Conservation (phyloP, 352 stramenopile genomes). For the Aphanomyces stellatus region DNA sequence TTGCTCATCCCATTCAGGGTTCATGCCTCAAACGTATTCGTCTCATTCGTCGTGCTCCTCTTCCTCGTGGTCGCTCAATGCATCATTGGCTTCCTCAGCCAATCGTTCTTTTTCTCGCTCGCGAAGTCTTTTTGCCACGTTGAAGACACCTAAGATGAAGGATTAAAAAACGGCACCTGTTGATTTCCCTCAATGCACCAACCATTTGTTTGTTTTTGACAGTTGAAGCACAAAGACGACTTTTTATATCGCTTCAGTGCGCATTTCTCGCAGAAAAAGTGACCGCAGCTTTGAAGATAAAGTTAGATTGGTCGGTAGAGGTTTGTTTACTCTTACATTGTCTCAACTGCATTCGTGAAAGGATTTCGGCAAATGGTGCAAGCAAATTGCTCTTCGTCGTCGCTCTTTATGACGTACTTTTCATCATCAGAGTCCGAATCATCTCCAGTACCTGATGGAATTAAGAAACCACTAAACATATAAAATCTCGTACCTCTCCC, state of each 20-base stretch:
- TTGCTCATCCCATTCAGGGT: too few species aligned
- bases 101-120: conserved; percentile 33
- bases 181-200: background rate
- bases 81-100: conserved; percentile 17
- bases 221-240: conserved; percentile 87
- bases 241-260: conserved; percentile 83
- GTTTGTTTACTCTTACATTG: conserved; percentile 34
- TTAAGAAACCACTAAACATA: background rate
- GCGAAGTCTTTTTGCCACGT: conserved; percentile 78
- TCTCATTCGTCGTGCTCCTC: conserved; percentile 18
- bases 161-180: background rate
- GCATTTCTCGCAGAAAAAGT: conserved; percentile 96
- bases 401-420: conserved; percentile 53
- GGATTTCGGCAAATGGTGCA: conserved; percentile 92
- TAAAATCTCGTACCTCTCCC: conserved; percentile 24
- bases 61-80: background rate
- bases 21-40: too few species aligned
- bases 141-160: conserved; percentile 62
- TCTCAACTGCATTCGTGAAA: conserved; percentile 94
- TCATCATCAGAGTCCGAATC: conserved; percentile 55
- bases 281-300: conserved; percentile 60
- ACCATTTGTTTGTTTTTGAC: conserved; percentile 91
- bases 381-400: conserved; percentile 83
- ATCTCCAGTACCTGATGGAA: conserved; percentile 17
- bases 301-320: background rate